Percentiles rank a stretch among this genome's conserved stretches.
phyloP scores from a whole-genome alignment of 2,329 filamentous ascomycete species.

The Esteya vermicola region DNA sequence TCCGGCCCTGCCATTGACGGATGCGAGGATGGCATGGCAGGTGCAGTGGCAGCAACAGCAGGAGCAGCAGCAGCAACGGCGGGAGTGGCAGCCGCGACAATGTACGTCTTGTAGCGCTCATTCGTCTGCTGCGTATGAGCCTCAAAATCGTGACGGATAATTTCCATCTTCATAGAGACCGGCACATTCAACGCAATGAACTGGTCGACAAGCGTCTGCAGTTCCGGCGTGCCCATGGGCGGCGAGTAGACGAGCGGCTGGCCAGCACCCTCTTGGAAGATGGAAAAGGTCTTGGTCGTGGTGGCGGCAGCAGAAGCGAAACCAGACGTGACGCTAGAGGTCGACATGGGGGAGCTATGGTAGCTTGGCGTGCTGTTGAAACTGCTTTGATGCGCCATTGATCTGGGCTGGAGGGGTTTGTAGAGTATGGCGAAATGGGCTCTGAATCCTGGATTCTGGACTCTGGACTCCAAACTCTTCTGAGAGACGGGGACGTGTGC shows the following conservation, averaged over 20 bases:
- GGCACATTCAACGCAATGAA: constrained; percentile 32
- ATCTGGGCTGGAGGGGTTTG: no score
- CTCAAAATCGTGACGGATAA: constrained; percentile 12
- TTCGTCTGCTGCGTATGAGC: constrained; percentile 30
- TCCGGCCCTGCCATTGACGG: no score
- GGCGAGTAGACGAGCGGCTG: constrained; percentile 50
- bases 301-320: background rate
- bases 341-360: constrained; percentile 3
- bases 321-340: constrained; percentile 3
- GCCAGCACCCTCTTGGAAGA: constrained; percentile 44
- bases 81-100: constrained; percentile 17
- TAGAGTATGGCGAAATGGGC: no score
- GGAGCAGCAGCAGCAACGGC: constrained; percentile 6
- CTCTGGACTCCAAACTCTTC: no score
- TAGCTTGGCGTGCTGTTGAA: constrained; percentile 5
- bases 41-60: background rate
- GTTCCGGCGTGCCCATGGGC: constrained; percentile 45
- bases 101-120: constrained; percentile 47
- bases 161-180: constrained; percentile 29
- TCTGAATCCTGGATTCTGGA: no score
- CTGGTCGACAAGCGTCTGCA: constrained; percentile 44
- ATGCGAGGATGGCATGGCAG: constrained; percentile 3
- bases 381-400: constrained; percentile 7
- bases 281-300: constrained; percentile 29
- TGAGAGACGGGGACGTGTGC: no score